Conservation (phyloP, 2,329 filamentous ascomycete species). For the Myrmaecium sp. region DNA sequence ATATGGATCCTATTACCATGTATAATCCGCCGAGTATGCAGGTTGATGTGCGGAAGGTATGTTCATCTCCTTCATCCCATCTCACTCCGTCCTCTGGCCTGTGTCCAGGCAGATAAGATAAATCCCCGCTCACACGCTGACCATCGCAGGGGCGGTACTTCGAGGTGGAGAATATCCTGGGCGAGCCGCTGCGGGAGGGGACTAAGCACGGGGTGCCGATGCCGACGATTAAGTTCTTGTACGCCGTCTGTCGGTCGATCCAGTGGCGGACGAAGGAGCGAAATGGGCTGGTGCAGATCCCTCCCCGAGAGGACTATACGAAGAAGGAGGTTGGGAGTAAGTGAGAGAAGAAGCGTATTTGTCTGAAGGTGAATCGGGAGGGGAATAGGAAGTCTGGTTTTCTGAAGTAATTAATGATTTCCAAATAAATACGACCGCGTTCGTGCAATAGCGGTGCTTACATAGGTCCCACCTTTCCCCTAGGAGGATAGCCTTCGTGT, state of each 20-base stretch:
- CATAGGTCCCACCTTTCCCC: too few species aligned
- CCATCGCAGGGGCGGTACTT: slow-evolving; percentile 35
- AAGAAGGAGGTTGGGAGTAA: too few species aligned
- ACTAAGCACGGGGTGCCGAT: slow-evolving; percentile 30
- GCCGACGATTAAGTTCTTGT: slow-evolving; percentile 33
- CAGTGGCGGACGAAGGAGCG: slow-evolving; percentile 32
- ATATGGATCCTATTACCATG: slow-evolving; percentile 31
- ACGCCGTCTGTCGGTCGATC: slow-evolving; percentile 30
- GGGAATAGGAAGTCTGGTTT: too few species aligned
- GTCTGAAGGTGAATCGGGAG: too few species aligned
- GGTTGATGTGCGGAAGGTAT: slow-evolving; percentile 33
- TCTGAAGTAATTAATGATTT: too few species aligned
- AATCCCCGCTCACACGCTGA: not conserved
- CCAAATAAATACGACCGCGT: too few species aligned
- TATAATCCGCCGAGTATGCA: slow-evolving; percentile 38
- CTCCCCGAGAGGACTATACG: slow-evolving; percentile 4
- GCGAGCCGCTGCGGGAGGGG: slow-evolving; percentile 38
- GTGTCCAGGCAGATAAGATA: not conserved
- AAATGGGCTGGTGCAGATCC: slow-evolving; percentile 22
- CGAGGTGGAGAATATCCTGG: slow-evolving; percentile 39
- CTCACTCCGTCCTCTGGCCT: too few species aligned
- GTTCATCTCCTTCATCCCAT: slow-evolving; percentile 6
- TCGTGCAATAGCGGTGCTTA: too few species aligned
- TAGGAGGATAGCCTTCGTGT: too few species aligned
- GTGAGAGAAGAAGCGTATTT: too few species aligned